These are phyloP conservation scores for Glutinoglossum americanum DNA, from an alignment of 495 filamentous ascomycete species.

Conservation along the genomic window DNA sequence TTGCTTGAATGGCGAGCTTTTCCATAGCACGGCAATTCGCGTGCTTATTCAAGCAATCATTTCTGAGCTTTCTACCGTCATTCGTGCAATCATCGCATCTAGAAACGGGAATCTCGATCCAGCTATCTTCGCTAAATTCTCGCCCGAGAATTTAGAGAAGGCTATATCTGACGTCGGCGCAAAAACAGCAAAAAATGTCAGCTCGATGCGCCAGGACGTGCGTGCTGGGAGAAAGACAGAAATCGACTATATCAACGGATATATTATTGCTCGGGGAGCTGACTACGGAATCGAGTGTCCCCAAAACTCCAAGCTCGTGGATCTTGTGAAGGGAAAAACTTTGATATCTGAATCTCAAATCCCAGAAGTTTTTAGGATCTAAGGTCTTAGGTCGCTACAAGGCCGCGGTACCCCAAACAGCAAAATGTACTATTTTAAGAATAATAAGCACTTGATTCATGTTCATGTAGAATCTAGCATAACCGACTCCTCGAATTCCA, in stretches of 20 bases:
- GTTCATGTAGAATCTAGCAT: too few relatives aligned
- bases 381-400: too few relatives aligned
- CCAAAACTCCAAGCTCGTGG: too few relatives aligned
- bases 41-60: slow-evolving; percentile 38
- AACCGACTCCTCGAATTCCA: neutral
- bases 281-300: too few relatives aligned
- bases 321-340: too few relatives aligned
- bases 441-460: too few relatives aligned
- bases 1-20: slow-evolving; percentile 50
- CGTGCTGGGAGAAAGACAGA: slow-evolving; percentile 39
- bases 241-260: slow-evolving; percentile 72
- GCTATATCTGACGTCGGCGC: slow-evolving; percentile 32
- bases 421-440: too few relatives aligned
- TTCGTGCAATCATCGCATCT: slow-evolving; percentile 29
- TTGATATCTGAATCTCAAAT: too few relatives aligned
- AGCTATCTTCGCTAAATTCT: slow-evolving; percentile 32
- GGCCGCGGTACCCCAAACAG: too few relatives aligned
- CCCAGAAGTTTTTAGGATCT: too few relatives aligned
- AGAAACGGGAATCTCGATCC: slow-evolving; percentile 37
- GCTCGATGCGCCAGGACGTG: slow-evolving; percentile 69
- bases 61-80: slow-evolving; percentile 39
- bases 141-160: slow-evolving; percentile 30
- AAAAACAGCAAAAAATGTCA: slow-evolving; percentile 45
- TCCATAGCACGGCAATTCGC: slow-evolving; percentile 34
- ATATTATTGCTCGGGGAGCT: slow-evolving; percentile 40